Evolutionary conservation across 2,329 filamentous ascomycete genomes (phyloP), one percentile per base, ranked within the genome.

Genomic region (Furcasterigmium furcatum): DNA sequence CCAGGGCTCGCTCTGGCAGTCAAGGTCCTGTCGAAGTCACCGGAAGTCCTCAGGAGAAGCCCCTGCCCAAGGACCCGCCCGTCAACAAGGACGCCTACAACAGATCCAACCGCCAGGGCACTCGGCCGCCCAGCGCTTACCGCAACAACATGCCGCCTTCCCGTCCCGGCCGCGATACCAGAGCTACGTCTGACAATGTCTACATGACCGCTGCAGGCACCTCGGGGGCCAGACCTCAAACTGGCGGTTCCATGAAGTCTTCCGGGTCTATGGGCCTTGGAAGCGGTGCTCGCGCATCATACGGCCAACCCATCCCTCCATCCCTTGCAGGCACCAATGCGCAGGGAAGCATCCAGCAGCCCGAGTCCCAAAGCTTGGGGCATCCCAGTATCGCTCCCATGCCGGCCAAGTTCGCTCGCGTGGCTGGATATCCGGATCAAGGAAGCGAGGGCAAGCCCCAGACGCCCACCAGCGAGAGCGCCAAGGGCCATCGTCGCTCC

Each of bases 271-370:
- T 88, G 52, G 89, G 85, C 41, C 58, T 73, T 29, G 62, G 58
- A 41, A 60, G 57, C 30, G 62, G 61, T 61, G 70, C 60, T 54
- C 82, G 87, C 52, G 78, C 87, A 63, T 86, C 88, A 47, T 96
- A 97, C 64, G 89, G 89, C 53, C 89, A 95, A 65, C 94, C 92
- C 41, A 85, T 85, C 38, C 89, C 90, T 45, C 91, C 94, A 24
- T 83, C 90, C 40, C 85, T 96, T 49, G 91, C 91, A 41, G 85
- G 87, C 55, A 94, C 91, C 43, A 96, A 94, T 64, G 91, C 81
- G 4, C 88, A 96, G 63, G 92, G 91, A 52, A 87, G 87, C 52
- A 90, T 97, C 57, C 88, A 94, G 53, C 92, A 96, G 62, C 88
- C 88, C 58, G 90, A 92, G 25, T 87, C 86, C 18, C 75, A 80